Conservation (phyloP, 345 rosid genomes). For the Salix purpurea region DNA sequence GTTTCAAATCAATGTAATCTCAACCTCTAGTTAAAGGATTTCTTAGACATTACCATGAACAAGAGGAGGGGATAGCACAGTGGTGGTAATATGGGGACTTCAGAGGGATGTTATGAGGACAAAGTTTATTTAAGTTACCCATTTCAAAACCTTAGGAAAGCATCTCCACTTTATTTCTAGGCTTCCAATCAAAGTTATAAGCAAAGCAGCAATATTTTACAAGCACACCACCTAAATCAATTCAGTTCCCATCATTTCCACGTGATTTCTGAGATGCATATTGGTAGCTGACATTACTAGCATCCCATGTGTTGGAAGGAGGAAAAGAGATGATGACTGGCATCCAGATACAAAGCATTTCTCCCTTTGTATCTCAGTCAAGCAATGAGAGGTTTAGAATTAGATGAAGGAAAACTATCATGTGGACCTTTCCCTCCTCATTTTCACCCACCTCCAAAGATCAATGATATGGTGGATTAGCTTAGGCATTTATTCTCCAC, state of each 20-base stretch:
- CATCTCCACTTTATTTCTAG: neutral
- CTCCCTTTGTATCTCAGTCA: neutral
- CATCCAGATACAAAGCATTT: neutral
- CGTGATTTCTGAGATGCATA: neutral
- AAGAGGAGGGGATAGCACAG: neutral
- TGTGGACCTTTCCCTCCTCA: neutral
- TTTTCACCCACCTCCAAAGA: neutral
- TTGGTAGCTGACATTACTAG: neutral
- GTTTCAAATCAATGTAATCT: neutral
- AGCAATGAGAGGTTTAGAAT: neutral
- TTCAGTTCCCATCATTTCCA: neutral
- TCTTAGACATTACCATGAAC: conserved; percentile 1
- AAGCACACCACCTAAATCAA: neutral
- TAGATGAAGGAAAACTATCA: neutral
- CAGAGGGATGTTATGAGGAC: neutral
- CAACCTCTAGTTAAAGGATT: neutral
- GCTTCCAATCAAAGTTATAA: neutral
- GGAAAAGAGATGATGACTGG: neutral
- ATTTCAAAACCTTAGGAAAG: neutral
- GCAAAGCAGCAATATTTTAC: neutral
- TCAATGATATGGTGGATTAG: neutral
- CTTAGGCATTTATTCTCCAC: neutral
- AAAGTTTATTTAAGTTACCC: neutral
- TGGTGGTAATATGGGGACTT: neutral
- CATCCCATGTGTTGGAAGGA: neutral